Base-by-base conservation (phyloP, 495 filamentous ascomycete genomes). In the Neurospora discreta region DNA sequence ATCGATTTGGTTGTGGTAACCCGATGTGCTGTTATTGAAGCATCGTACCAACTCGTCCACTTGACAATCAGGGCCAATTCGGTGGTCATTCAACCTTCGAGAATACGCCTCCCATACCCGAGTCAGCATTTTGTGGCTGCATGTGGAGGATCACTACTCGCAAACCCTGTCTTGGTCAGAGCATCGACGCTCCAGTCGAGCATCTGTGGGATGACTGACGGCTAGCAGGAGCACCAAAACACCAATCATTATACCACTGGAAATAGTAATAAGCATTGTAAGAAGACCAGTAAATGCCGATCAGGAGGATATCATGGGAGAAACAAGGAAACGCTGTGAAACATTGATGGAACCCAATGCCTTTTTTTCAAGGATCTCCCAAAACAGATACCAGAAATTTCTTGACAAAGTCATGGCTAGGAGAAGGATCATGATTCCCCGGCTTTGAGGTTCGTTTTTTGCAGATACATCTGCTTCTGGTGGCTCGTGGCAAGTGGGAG, bases 301-400 rank as follows among this genome's bases (percentile, higher is more conserved):
- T 71, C 46, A 71, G 33, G 38, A 38, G n/a, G 38, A 67, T 58
- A n/a, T 15, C 4, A 38, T 71, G 44, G 58, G 7, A 71, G 16
- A 71, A 68, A 38, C 46, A 71, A 39, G 69, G 39, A 71, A 39
- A 71, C 58, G 70, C 70, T 71, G 70, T 71, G 70, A 68, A 39
- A 71, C 70, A 20, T 71, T 16, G 26, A 16, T 58, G 30, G 36
- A 68, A 33, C 36, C 58, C 70, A 65, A 33, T 26, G 52, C 52
- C 23, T 36, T 33, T 33, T 30, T 16, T 60, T 65, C 58, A 71
- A 36, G 36, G 30, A 39, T 43, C 23, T 67, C n/a, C 44, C 68
- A 70, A 73, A 38, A 70, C 44, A 68, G 71, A 69, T 23, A 73
- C 68, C 23, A 46, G 68, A 46, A 67, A 42, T 38, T 8, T 10